Conservation (phyloP, 2,329 filamentous ascomycete genomes). For the Epicoccum nigrum region DNA sequence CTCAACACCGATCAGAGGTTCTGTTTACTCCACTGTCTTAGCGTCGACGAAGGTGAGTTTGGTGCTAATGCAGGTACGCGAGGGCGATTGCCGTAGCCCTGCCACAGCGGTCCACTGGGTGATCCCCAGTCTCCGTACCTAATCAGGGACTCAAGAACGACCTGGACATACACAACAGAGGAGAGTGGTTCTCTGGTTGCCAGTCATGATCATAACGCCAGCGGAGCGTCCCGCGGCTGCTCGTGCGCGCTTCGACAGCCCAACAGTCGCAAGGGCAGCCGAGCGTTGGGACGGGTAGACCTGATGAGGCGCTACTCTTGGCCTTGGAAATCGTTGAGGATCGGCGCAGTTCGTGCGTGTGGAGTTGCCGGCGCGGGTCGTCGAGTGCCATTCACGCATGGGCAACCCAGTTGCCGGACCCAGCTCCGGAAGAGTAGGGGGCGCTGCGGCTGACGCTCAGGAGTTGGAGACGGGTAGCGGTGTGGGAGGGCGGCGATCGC, state of each 20-base stretch:
- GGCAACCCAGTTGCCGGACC: background rate
- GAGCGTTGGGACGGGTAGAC: background rate
- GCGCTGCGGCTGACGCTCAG: background rate
- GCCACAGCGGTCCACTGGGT: background rate
- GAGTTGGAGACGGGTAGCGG: background rate
- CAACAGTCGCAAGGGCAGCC: slow-evolving; percentile 1
- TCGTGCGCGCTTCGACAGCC: background rate
- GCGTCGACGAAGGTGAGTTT: background rate
- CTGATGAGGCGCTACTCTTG: slow-evolving; percentile 8
- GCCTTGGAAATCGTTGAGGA: background rate
- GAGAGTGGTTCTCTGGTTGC: background rate
- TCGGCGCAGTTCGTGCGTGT: background rate
- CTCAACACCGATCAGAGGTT: background rate
- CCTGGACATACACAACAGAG: background rate
- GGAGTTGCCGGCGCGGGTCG: background rate
- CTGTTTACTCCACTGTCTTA: background rate
- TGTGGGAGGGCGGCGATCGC: background rate
- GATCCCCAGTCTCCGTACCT: background rate
- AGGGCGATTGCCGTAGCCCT: background rate
- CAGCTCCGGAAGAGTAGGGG: background rate
- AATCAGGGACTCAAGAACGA: background rate
- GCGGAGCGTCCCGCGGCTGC: slow-evolving; percentile 1
- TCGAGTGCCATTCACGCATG: background rate
- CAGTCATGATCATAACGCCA: background rate
- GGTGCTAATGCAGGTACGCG: slow-evolving; percentile 11